A percentile compares a stretch with the other conserved stretches of the same genome.
Conservation (phyloP, 768 basidiomycete species). For the Russula emetica region DNA sequence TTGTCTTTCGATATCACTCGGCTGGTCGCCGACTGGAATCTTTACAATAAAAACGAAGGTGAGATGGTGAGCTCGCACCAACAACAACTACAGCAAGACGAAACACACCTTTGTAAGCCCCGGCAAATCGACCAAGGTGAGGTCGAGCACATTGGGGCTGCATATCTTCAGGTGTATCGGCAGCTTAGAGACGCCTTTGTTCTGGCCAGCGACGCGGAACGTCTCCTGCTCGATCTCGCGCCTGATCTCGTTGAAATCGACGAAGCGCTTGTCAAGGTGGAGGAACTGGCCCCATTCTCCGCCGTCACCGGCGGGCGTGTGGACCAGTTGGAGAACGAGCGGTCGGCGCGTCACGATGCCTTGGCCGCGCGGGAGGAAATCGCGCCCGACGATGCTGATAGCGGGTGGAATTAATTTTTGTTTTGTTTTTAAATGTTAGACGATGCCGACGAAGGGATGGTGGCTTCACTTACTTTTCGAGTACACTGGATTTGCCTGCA, state of each 20-base stretch:
- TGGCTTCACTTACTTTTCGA: too few species aligned
- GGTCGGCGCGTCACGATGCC: conserved; percentile 97
- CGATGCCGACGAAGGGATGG: too few species aligned
- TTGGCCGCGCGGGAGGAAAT: conserved; percentile 71
- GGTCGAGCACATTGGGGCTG: conserved; percentile 90
- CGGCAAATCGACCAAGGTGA: conserved; percentile 94
- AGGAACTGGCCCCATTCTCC: conserved; percentile 96
- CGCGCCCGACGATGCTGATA: too few species aligned
- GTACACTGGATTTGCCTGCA: too few species aligned
- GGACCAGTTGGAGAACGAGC: conserved; percentile 91
- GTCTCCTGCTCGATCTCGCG: conserved; percentile 99
- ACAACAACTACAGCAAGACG: too few species aligned
- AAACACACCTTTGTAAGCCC: conserved; percentile 88
- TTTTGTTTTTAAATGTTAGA: too few species aligned
- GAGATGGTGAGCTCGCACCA: too few species aligned
- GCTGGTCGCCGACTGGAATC: conserved; percentile 96
- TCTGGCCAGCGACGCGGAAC: conserved; percentile 94
- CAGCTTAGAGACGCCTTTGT: conserved; percentile 95
- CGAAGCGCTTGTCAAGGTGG: conserved; percentile 92
- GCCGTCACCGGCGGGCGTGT: conserved; percentile 66
- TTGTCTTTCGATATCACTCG: conserved; percentile 95
- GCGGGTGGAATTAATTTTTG: too few species aligned
- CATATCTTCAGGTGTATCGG: conserved; percentile 95
- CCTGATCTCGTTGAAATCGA: conserved; percentile 92
- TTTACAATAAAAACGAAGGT: too few species aligned